Evolutionary conservation across 2,329 filamentous ascomycete species (phyloP).

Genomic region (Xylariomycetidae sp.): DNA sequence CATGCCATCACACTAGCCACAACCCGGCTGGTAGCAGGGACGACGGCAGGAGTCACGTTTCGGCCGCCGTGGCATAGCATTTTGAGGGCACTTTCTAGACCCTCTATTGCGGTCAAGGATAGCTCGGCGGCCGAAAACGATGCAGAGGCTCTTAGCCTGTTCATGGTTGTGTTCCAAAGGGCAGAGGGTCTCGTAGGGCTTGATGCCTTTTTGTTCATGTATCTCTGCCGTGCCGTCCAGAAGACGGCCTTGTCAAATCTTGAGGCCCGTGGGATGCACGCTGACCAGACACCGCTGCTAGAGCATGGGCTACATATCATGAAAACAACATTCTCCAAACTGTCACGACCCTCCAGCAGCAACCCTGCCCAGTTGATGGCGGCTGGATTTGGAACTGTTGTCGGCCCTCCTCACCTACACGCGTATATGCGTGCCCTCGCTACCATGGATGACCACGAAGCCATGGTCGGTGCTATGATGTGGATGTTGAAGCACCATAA

Average conservation of each 20-base stretch:
- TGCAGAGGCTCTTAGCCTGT: slow-evolving; percentile 24
- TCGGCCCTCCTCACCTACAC: slow-evolving; percentile 44
- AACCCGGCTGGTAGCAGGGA: slow-evolving; percentile 19
- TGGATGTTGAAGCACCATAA: slow-evolving; percentile 50
- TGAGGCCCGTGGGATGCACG: too few species aligned
- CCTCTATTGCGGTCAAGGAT: slow-evolving; percentile 25
- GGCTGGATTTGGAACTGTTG: slow-evolving; percentile 32
- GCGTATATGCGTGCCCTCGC: slow-evolving; percentile 59
- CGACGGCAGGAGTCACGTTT: slow-evolving; percentile 25
- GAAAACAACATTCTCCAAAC: slow-evolving; percentile 13
- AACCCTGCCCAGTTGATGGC: too few species aligned
- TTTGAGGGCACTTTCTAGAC: slow-evolving; percentile 32
- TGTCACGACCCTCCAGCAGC: too few species aligned
- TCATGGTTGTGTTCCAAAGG: slow-evolving; percentile 24
- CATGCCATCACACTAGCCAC: slow-evolving; percentile 30
- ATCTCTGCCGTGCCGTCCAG: slow-evolving; percentile 28
- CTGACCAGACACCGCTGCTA: slow-evolving; percentile 8
- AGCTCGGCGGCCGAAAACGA: slow-evolving; percentile 18
- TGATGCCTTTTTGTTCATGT: slow-evolving; percentile 30
- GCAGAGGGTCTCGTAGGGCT: slow-evolving; percentile 25
- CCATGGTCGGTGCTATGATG: slow-evolving; percentile 48
- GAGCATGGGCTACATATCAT: slow-evolving; percentile 4
- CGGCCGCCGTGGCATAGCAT: slow-evolving; percentile 37
- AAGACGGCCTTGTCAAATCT: slow-evolving; percentile 23
- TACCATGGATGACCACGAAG: slow-evolving; percentile 51